A percentile compares a stretch with the other conserved stretches of the same genome.
phyloP scores from a whole-genome alignment of 331 rosid genomes.

The Arachis monticola region DNA sequence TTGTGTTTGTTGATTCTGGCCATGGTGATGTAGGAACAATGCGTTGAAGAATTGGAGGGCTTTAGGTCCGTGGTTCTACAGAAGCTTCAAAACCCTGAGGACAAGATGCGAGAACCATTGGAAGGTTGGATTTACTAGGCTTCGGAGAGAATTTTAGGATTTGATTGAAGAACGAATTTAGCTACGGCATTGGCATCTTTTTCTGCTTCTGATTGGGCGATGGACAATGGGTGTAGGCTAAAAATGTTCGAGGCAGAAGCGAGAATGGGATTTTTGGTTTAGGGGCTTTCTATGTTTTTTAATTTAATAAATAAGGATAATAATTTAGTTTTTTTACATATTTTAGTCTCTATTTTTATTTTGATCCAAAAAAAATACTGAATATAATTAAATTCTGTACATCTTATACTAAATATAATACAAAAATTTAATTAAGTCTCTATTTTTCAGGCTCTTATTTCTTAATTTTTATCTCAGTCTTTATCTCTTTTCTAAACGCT shows the following conservation, averaged over 20 bases:
- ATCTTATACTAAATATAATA: no score
- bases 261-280: conserved; percentile 10
- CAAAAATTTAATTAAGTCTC: no score
- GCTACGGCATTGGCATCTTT: conserved; percentile 55
- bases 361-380: no score
- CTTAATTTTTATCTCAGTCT: no score
- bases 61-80: conserved; percentile 91
- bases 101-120: conserved; percentile 55
- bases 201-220: conserved; percentile 6
- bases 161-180: conserved; percentile 35
- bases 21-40: conserved; percentile 36
- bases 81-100: conserved; percentile 64
- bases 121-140: conserved; percentile 43
- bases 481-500: no score
- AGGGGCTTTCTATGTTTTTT: neutral
- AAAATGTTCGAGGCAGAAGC: conserved; percentile 32
- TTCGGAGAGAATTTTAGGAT: conserved; percentile 48
- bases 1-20: no score
- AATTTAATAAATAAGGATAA: no score
- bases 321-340: no score
- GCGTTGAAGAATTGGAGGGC: conserved; percentile 74
- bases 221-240: conserved; percentile 15
- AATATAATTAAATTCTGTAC: no score
- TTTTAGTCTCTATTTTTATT: no score
- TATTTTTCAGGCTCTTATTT: no score